A percentile compares a stretch with the other conserved stretches of the same genome.
Conservation (phyloP, 164 flowering plant species). For the Euptelea pleiosperma region DNA sequence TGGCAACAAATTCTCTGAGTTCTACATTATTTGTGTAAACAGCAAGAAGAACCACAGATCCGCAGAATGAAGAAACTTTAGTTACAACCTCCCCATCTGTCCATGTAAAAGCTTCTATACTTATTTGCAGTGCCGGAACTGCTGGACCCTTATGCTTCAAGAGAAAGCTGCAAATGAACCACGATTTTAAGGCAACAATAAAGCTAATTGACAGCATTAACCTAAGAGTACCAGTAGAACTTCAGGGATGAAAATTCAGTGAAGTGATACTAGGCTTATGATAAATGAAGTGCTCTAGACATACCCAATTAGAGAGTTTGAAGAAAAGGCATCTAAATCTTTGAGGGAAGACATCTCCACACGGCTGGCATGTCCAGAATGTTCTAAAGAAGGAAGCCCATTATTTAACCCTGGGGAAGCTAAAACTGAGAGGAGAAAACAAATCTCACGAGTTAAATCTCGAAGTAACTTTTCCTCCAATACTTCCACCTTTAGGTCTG, state of each 20-base stretch:
- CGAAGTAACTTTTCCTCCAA: constrained; percentile 96
- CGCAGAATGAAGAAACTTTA: constrained; percentile 70
- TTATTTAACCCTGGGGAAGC: constrained; percentile 72
- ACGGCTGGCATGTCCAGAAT: constrained; percentile 53
- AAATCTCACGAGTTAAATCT: constrained; percentile 80
- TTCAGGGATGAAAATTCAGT: background rate
- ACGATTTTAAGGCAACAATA: constrained; percentile 5
- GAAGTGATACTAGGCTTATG: background rate
- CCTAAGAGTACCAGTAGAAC: background rate
- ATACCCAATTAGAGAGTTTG: constrained; percentile 79
- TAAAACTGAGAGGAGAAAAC: constrained; percentile 62
- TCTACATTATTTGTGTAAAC: constrained; percentile 56
- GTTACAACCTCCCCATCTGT: constrained; percentile 81
- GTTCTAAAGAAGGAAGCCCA: constrained; percentile 75
- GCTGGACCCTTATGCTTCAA: constrained; percentile 60
- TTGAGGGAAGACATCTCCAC: constrained; percentile 50
- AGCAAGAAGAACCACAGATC: constrained; percentile 57
- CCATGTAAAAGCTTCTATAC: constrained; percentile 70
- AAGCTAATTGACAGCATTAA: background rate
- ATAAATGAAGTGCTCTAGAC: constrained; percentile 14
- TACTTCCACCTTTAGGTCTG: constrained; percentile 85
- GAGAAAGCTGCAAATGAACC: constrained; percentile 61
- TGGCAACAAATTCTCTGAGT: constrained; percentile 72
- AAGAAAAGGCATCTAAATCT: constrained; percentile 60
- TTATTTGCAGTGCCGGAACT: constrained; percentile 65